phyloP scores from a whole-genome alignment of 176 grass and related monocot genomes.

The Panicum miliaceum region DNA sequence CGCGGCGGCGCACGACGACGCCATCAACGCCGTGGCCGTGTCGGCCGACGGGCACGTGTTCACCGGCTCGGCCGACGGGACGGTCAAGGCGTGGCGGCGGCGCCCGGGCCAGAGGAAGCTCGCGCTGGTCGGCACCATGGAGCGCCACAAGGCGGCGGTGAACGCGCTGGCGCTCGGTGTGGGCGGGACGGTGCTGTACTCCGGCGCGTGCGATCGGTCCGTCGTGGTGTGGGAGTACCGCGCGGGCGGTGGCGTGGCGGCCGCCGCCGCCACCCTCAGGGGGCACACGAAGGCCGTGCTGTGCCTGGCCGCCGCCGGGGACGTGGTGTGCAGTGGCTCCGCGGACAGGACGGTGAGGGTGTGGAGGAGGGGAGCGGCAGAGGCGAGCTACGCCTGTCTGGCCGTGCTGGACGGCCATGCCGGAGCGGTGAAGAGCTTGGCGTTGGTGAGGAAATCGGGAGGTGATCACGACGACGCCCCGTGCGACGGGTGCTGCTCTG shows the following conservation, averaged over 20 bases:
- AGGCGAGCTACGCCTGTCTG: constrained; percentile 53
- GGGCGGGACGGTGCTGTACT: constrained; percentile 67
- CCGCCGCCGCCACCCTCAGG: constrained; percentile 41
- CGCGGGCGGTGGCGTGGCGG: constrained; percentile 6
- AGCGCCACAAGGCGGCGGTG: constrained; percentile 57
- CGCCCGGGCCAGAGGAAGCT: constrained; percentile 37
- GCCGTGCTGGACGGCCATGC: constrained; percentile 71
- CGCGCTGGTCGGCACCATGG: constrained; percentile 46
- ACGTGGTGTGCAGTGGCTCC: constrained; percentile 70
- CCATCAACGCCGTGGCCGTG: constrained; percentile 76
- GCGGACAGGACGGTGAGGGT: constrained; percentile 73
- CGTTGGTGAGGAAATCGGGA: background rate
- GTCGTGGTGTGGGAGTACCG: constrained; percentile 68
- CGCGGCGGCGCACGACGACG: constrained; percentile 60
- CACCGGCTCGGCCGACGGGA: constrained; percentile 67
- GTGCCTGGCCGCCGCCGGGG: constrained; percentile 54
- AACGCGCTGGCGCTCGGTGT: constrained; percentile 64
- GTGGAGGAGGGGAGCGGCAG: constrained; percentile 50
- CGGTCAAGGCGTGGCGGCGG: constrained; percentile 59
- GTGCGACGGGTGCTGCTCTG: background rate
- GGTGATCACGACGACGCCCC: background rate
- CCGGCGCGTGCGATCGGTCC: constrained; percentile 60
- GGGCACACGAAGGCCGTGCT: constrained; percentile 60
- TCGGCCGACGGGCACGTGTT: constrained; percentile 55
- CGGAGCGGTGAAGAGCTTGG: constrained; percentile 75